Base-by-base conservation (phyloP, 176 grass and related monocot genomes). In the Zoysia japonica region DNA sequence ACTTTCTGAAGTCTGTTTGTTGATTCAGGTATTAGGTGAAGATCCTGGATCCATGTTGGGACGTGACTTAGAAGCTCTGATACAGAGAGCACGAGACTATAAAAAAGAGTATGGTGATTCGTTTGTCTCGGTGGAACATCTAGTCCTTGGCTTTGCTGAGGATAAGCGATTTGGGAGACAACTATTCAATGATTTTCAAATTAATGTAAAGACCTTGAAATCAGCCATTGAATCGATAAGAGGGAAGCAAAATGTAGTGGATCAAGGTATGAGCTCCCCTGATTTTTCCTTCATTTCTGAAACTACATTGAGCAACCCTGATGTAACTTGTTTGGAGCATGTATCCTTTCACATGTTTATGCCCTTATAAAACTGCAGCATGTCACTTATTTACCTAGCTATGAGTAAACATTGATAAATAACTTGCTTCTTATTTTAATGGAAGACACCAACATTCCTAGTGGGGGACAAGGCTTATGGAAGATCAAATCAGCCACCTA, bases 71-170 rank as follows among this genome's bases (percentile, higher is more conserved):
- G 96, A 98, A 80, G 86, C 92, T 89, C 82, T 98, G 65, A 88
- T 95, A 87, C 92, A 93, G 50, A 85, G 92, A 72, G 92, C 96
- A 42, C 78, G 96, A 83, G 92, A 94, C 19, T 95, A 78, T 79
- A 98, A 98, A 76, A 93, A 95, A 80, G 92, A 98, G 56, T 98
- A 94, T 42, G 85, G 88, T 15, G 96, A 98, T 78, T 93, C 96
- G 4, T 98, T 76, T 88, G 96, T 98, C 56, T 98, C 96, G 1
- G 96, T 98, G 68, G 96, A 98, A 64, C 96, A 98, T 84, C 78
- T 98, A 65, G 92, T 98, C 45, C 96, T 98, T 48, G 84, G 86
- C 76, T 98, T 87, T 93, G 86, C 78, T 8, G 92, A 94, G 42
- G 96, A 98, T 78, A 88, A 91, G 49, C 80, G 96, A 15, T 98